Evolutionary conservation across 2,329 filamentous ascomycete species (phyloP), one percentile per base, ranked within the genome.

Genomic region (Aspergillus cejpii): DNA sequence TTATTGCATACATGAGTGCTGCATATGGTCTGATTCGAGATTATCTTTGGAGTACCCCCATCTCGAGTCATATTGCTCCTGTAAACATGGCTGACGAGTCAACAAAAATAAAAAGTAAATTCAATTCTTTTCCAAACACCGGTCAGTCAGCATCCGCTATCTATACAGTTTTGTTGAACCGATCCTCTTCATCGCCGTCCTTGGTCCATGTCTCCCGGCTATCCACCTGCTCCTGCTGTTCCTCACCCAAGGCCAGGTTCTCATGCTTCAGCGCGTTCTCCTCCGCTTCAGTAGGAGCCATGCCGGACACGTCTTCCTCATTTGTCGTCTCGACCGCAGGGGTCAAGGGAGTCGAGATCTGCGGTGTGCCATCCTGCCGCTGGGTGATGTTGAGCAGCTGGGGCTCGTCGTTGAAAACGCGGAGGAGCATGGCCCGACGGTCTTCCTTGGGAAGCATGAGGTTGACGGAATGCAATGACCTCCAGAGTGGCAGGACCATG

Each of bases 391-490:
- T 94, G 51, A 94, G 78, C 38, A 95, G 75, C 3, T 87, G 87
- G 0, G 86, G 84, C 21, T 84, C 84, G 57, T 97, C 91, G 63
- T 96, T 94, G 72, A 84, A 98, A 49, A 98, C 75, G 17, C 92
- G 78, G 52, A 97, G 74, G 56, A 97, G 72, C 87, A 97, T 94
- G 1, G 92, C 92, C 19, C 82, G 84, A 12, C 92, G 81, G 54
- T 98, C 92, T 66, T 98, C 92, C 73, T 98, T 98, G 39, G 92
- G 91, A 61, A 98, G 75, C 92, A 98, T 98, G 43, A 98, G 79
- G 66, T 98, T 98, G 47, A 97, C 76, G 15, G 85, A 91, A 57
- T 90, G 83, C 49, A 94, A 79, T 63, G 89, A 94, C 69, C 94
- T 85, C 92, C 92, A 98, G 21, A 98, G 73, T 3, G 92, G 92